Base-by-base conservation (phyloP, 2,329 filamentous ascomycete genomes). In the Talaromyces sp. region DNA sequence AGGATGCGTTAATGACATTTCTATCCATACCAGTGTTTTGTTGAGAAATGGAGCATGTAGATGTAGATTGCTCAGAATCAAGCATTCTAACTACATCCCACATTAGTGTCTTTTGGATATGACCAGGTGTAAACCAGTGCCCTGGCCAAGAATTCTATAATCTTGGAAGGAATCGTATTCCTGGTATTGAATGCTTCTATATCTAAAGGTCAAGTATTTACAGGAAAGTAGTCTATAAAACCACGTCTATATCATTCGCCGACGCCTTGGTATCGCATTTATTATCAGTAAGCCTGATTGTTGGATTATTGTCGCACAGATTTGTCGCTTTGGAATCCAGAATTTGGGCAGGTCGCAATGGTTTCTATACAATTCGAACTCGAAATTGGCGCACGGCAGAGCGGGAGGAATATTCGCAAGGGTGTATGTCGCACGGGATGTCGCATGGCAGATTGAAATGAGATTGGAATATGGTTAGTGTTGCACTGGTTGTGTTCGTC, bases 161-260 rank as follows among this genome's bases (percentile, higher is more conserved):
- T 6, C 32, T 13, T n/a, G 17, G 20, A 37, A 17, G 30, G n/a
- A 43, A 30, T 9, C 16, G 13, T 3, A 17, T 22, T 35, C 29
- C 33, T 24, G 10, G 11, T n/a, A n/a, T n/a, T n/a, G n/a, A 7
- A 35, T 29, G 8, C 27, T 20, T 11, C 17, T 24, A 20, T 29
- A 33, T 47, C 32, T 2, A 39, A 39, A 36, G 5, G 29, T 47
- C 43, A 47, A 32, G 41, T 52, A 52, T 42, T 41, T 52, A 52
- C 49, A 52, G 10, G 14, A 19, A 30, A 39, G 27, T 24, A 36
- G 16, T 24, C 35, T 14, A 51, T 30, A 39, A 9, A 6, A 29
- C 24, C 32, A 39, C 37, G 37, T 29, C 16, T 40, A 33, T 47
- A 29, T 17, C 20, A 27, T 9, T 19, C 33, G n/a, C 19, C n/a